Conservation (phyloP, 148 eudicot genomes). For the Rhododendron kiyosumense region DNA sequence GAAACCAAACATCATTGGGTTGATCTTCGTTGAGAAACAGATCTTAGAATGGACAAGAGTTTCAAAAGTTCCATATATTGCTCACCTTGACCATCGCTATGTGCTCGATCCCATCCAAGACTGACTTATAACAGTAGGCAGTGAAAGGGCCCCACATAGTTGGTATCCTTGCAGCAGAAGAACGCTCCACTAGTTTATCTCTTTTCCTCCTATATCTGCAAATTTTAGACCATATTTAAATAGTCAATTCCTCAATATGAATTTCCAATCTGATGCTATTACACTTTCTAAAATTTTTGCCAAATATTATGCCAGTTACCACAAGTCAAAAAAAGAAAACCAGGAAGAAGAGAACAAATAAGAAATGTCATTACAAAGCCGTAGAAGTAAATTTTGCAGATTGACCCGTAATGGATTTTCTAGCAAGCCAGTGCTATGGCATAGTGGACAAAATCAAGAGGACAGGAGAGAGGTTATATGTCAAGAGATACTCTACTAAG, state of each 20-base stretch:
- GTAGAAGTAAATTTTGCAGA: background rate
- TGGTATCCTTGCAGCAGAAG: conserved; percentile 79
- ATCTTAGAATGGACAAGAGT: background rate
- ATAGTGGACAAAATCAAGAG: background rate
- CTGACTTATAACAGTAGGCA: conserved; percentile 73
- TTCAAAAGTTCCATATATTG: background rate
- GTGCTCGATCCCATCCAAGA: conserved; percentile 86
- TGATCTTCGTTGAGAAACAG: background rate
- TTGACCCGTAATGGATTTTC: background rate
- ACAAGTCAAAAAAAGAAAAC: background rate
- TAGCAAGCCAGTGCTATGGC: background rate
- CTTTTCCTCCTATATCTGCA: conserved; percentile 83
- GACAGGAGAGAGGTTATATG: background rate
- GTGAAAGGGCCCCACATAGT: conserved; percentile 88
- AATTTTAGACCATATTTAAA: conserved; percentile 13
- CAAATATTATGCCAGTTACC: background rate
- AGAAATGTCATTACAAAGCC: background rate
- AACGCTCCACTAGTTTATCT: conserved; percentile 56
- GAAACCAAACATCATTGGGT: background rate
- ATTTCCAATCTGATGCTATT: conserved; percentile 3
- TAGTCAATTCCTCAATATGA: conserved; percentile 1
- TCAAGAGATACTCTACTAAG: background rate
- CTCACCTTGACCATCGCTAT: conserved; percentile 94
- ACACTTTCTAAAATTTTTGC: background rate
- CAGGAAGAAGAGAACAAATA: background rate